Percentiles rank a stretch among this genome's conserved stretches.
Conservation (phyloP, 352 stramenopile species). For the Lagenidium sp. region DNA sequence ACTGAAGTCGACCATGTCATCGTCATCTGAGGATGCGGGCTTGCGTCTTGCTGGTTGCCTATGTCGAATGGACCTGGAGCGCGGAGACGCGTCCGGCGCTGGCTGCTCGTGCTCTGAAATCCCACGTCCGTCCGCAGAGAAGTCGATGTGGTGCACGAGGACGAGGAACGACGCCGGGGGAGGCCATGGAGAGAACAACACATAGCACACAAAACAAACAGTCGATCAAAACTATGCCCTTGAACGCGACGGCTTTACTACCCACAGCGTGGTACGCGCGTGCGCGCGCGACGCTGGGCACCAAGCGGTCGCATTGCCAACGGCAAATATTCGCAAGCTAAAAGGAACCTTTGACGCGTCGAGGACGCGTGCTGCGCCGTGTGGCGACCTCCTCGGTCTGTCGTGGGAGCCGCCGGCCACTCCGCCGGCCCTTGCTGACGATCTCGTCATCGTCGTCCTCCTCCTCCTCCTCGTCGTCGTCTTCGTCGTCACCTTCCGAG, state of each 20-base stretch:
- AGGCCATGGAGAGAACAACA: constrained; percentile 14
- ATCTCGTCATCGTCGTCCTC: constrained; percentile 7
- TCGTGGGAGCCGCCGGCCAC: too few relatives aligned
- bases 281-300: too few relatives aligned
- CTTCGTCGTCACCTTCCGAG: constrained; percentile 6
- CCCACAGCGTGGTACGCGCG: too few relatives aligned
- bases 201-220: constrained; percentile 8
- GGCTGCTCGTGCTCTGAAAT: too few relatives aligned
- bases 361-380: constrained; percentile 10
- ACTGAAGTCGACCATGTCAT: neutral
- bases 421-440: constrained; percentile 11
- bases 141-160: too few relatives aligned
- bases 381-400: neutral
- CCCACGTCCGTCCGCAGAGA: too few relatives aligned
- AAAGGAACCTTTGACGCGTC: constrained; percentile 18
- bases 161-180: neutral
- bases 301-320: constrained; percentile 4
- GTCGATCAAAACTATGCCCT: neutral
- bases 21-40: too few relatives aligned
- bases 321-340: constrained; percentile 9
- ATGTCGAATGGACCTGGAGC: neutral
- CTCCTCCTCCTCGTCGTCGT: constrained; percentile 8
- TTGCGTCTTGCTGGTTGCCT: neutral
- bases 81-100: too few relatives aligned
- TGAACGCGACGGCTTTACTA: too few relatives aligned